A percentile compares a stretch with the other conserved stretches of the same genome.
Evolutionary conservation across 495 filamentous ascomycete species (phyloP).

Genomic region (Penicillium antarcticum): DNA sequence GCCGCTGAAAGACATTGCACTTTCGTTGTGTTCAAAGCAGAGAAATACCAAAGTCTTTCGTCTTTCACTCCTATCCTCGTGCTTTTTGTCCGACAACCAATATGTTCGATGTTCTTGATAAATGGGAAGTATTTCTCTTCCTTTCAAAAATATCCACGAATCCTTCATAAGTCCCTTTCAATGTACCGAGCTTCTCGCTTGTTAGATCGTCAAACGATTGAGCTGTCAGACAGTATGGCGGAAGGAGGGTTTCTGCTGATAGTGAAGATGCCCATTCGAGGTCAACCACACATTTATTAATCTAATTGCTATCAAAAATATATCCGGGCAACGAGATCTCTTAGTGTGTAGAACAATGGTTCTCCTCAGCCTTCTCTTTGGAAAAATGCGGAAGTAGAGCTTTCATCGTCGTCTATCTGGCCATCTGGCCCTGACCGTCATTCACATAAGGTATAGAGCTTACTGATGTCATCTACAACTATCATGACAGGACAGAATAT

Average conservation of each 20-base stretch:
- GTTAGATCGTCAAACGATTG: no score
- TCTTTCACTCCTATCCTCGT: no score
- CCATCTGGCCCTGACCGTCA: not conserved
- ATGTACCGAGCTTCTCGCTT: no score
- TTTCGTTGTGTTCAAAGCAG: no score
- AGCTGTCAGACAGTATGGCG: constrained; percentile 25
- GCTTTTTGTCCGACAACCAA: no score
- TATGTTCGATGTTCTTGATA: no score
- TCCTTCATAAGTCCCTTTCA: no score
- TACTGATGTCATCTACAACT: not conserved
- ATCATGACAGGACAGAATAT: not conserved
- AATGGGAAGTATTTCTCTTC: no score
- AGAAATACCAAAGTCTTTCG: no score
- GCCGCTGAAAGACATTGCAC: no score
- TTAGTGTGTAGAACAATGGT: constrained; percentile 19
- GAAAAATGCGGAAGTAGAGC: not conserved
- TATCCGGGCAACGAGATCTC: constrained; percentile 29
- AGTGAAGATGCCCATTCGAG: constrained; percentile 29
- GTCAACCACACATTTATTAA: constrained; percentile 26
- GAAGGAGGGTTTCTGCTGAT: constrained; percentile 25
- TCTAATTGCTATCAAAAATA: constrained; percentile 21
- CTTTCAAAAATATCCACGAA: no score
- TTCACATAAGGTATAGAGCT: not conserved
- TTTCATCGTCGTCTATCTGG: not conserved
- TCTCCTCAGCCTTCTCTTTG: not conserved